phyloP scores from a whole-genome alignment of 2,329 filamentous ascomycete species.

The Hypomyces rosellus region DNA sequence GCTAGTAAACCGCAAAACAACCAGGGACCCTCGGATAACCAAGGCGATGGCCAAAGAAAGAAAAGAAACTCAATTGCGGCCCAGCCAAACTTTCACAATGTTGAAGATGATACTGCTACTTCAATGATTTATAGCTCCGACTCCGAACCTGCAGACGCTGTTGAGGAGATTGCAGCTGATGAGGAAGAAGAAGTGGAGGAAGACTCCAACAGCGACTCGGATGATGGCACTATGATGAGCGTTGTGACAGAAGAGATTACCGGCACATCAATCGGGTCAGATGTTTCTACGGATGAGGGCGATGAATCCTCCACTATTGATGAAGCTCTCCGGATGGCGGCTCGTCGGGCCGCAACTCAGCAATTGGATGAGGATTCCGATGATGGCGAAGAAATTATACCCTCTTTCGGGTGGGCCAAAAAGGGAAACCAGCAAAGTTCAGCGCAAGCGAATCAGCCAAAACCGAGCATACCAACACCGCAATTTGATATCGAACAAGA shows the following conservation, averaged over 20 bases:
- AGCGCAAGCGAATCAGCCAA: conserved; percentile 36
- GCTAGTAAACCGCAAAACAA: conserved; percentile 22
- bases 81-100: conserved; percentile 50
- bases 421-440: conserved; percentile 36
- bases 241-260: conserved; percentile 74
- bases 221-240: conserved; percentile 75
- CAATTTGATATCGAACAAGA: conserved; percentile 10
- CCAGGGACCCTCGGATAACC: conserved; percentile 56
- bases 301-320: conserved; percentile 68
- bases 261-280: conserved; percentile 58
- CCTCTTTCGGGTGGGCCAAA: conserved; percentile 69
- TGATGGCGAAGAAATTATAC: conserved; percentile 61
- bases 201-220: conserved; percentile 52
- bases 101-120: conserved; percentile 61
- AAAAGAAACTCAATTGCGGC: conserved; percentile 54
- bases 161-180: conserved; percentile 51
- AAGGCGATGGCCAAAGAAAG: conserved; percentile 55
- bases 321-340: conserved; percentile 68
- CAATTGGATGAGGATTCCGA: conserved; percentile 50
- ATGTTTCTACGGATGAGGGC: conserved; percentile 53
- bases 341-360: conserved; percentile 65
- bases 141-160: conserved; percentile 49
- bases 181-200: conserved; percentile 30
- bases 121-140: conserved; percentile 74
- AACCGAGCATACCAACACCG: conserved; percentile 26